Percentiles rank a stretch among this genome's conserved stretches.
Conservation (phyloP, 2,329 filamentous ascomycete genomes). For the Hyphodiscus sp. region DNA sequence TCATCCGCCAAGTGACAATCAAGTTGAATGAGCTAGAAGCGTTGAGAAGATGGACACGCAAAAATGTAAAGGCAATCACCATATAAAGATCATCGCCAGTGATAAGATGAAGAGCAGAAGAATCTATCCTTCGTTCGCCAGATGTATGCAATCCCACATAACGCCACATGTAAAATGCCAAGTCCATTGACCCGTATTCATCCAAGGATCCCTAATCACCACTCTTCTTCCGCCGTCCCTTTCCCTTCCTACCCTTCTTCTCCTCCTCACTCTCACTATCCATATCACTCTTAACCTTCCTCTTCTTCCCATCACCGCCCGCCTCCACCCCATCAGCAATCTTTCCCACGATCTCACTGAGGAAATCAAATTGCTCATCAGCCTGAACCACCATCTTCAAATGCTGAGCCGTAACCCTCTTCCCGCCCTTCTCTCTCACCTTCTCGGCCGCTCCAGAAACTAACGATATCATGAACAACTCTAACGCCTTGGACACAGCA, state of each 20-base stretch:
- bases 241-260: slow-evolving; percentile 7
- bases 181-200: background rate
- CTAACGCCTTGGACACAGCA: slow-evolving; percentile 88
- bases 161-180: background rate
- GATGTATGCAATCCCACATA: background rate
- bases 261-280: slow-evolving; percentile 1
- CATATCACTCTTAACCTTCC: background rate
- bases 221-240: slow-evolving; percentile 4
- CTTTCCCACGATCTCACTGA: slow-evolving; percentile 3
- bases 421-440: slow-evolving; percentile 75
- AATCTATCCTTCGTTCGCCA: background rate
- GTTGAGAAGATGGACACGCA: too few species aligned
- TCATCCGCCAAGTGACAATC: background rate
- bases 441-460: slow-evolving; percentile 83
- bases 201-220: background rate
- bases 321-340: background rate
- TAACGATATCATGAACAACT: slow-evolving; percentile 95
- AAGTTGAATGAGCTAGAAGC: too few species aligned
- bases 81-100: too few species aligned
- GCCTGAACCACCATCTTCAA: slow-evolving; percentile 84
- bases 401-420: slow-evolving; percentile 84
- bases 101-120: slow-evolving; percentile 38
- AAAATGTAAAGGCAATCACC: too few species aligned
- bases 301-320: background rate
- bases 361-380: slow-evolving; percentile 86